phyloP scores from a whole-genome alignment of 2,329 filamentous ascomycete species.

The Pyricularia sp. region DNA sequence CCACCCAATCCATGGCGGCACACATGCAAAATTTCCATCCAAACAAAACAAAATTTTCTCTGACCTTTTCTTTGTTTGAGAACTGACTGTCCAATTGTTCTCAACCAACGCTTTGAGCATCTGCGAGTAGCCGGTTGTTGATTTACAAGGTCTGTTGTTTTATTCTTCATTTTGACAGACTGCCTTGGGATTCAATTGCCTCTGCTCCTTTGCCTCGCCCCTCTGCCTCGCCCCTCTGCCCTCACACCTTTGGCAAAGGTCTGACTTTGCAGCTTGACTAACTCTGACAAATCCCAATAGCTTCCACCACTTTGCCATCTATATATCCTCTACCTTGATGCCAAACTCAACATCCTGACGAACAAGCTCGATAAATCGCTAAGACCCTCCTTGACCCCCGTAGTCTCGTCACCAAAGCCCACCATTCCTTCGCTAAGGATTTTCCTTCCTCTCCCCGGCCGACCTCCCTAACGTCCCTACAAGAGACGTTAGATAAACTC shows the following conservation, averaged over 20 bases:
- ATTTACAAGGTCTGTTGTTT: neutral
- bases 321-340: neutral
- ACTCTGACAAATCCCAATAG: neutral
- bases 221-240: no score
- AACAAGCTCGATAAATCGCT: neutral
- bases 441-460: conserved; percentile 72
- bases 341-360: neutral
- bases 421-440: conserved; percentile 82
- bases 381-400: neutral
- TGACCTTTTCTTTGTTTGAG: neutral
- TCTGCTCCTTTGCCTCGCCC: neutral
- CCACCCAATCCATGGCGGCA: neutral
- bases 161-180: neutral
- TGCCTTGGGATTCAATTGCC: neutral
- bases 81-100: neutral
- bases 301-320: neutral
- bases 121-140: neutral
- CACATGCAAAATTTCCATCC: neutral
- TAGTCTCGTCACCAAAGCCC: conserved; percentile 35
- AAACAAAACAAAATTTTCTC: conserved; percentile 1
- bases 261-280: neutral
- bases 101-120: neutral
- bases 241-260: no score
- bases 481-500: conserved; percentile 49
- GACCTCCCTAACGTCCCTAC: conserved; percentile 85